Base-by-base conservation (phyloP, 148 eudicot species). In the Simmondsia chinensis region DNA sequence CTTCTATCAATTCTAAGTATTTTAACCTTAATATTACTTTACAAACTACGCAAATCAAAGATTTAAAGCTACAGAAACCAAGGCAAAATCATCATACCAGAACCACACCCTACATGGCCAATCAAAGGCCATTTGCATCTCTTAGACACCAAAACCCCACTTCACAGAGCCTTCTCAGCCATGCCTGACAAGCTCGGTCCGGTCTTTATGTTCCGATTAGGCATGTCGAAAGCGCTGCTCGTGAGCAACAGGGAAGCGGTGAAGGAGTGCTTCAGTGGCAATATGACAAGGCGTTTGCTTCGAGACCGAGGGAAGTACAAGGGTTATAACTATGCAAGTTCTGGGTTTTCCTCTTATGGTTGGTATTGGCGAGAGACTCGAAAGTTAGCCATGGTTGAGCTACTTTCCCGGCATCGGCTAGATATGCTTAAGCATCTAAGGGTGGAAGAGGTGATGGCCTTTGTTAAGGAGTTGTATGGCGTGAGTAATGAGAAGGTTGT, bases 191-290 rank as follows among this genome's bases (percentile, higher is more conserved):
- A 29, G n/a, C 31, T 28, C 5, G 50, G 50, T 3, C 35, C 35
- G 3, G 20, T 30, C 15, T 46, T 17, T 36, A 28, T 3, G 4
- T 0, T 46, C 36, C 9, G 24, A 16, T 16, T 46, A 1, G 50
- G 50, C 0, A 10, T 16, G 2, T 36, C 18, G 35, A 13, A 1
- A 0, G 50, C 11, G 1, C 9, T 46, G 5, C 35, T 46, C 14
- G 36, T 46, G 24, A 46, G 50, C 30, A 29, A 16, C 9, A 16
- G 50, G 50, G 50, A 46, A 2, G 35, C 36, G 2, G 36, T 19
- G 3, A 46, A 46, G 23, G 50, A 46, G 4, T 46, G 50, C 15
- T 46, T 46, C 50, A 46, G 35, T 15, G n/a, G n/a, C n/a, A 18
- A 21, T 3, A 29, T 4, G 50, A 46, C 24, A 28, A 4, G 6